Base-by-base conservation (phyloP, 768 basidiomycete genomes). In the Russula sp. region DNA sequence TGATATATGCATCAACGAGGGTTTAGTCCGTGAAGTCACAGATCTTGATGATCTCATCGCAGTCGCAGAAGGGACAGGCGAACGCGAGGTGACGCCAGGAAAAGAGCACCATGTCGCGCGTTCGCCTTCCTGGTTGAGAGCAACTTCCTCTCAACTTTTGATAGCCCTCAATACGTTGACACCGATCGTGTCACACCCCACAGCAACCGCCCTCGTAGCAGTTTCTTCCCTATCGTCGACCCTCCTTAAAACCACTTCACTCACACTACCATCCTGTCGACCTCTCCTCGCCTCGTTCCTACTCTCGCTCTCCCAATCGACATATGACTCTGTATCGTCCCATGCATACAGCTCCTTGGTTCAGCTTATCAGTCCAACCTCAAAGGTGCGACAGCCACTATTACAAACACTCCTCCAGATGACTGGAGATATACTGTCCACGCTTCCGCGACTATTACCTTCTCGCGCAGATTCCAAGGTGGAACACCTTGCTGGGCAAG, bases 151-250 rank as follows among this genome's bases (percentile, higher is more conserved):
- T 6, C 94, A 97, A 69, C 75, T 98, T 11, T 84, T 89, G 51
- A 87, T 92, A 27, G 91, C 94, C 8, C 71, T 98, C 56, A 89
- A 91, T 67, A 77, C 87, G 0, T 76, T 98, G 20, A 82, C 87
- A 1, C 80, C 87, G 0, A 78, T 93, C 13, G 74, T 88, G 13
- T 80, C 82, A 2, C 93, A 96, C 70, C 84, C 87, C 13, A 89
- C 83, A 0, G 79, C 88, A 2, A 73, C 77, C 4, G 91, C 89
- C 6, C 81, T 89, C 14, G 66, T 74, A 22, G 84, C 84, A 0
- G 75, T 96, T 9, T 75, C 77, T 32, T 69, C 74, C 0, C 81
- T 91, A 69, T 85, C 89, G 2, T 73, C 76, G 4, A 66, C 73
- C 16, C 72, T 92, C 40, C 75, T 91, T n/a, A 70, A 70, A 11